Percentiles rank a stretch among this genome's conserved stretches.
These are phyloP conservation scores for Schizophyllum commune DNA, from an alignment of 1,284 basidiomycete genomes.

Conservation along the genomic window DNA sequence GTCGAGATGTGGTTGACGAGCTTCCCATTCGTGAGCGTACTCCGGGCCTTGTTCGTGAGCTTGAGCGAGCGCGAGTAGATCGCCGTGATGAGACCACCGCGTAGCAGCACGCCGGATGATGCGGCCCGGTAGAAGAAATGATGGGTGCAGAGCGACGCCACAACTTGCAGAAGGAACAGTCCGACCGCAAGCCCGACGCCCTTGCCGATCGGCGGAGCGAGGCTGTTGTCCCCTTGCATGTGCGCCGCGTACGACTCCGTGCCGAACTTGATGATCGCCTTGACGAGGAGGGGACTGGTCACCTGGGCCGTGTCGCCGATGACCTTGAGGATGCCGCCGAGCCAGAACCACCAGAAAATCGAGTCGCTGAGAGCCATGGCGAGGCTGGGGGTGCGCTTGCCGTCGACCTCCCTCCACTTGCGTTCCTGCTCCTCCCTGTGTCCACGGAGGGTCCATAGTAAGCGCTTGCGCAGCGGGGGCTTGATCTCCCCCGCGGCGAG, in stretches of 20 bases:
- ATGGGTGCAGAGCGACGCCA: conserved; percentile 64
- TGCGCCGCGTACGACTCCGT: conserved; percentile 56
- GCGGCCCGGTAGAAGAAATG: conserved; percentile 18
- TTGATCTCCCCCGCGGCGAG: conserved; percentile 57
- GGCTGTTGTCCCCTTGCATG: conserved; percentile 24
- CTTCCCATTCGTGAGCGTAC: conserved; percentile 72
- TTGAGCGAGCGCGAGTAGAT: conserved; percentile 79
- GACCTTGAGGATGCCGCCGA: conserved; percentile 70
- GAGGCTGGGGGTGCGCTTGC: conserved; percentile 63
- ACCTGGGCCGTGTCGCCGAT: conserved; percentile 65
- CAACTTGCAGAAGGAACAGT: conserved; percentile 64
- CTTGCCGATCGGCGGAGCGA: conserved; percentile 57
- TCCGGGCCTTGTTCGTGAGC: conserved; percentile 77
- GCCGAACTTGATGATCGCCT: conserved; percentile 56
- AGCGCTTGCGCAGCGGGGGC: conserved; percentile 39
- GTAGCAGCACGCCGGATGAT: conserved; percentile 58
- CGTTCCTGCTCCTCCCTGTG: conserved; percentile 47
- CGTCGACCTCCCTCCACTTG: conserved; percentile 57
- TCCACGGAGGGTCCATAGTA: conserved; percentile 59
- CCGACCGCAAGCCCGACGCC: conserved; percentile 50
- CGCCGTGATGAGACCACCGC: conserved; percentile 83
- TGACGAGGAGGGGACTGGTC: conserved; percentile 24
- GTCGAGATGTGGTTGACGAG: conserved; percentile 92
- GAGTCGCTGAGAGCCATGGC: conserved; percentile 74
- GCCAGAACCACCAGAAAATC: conserved; percentile 80